These are phyloP conservation scores for Furcasterigmium sp. DNA, from an alignment of 2,329 filamentous ascomycete species.

Conservation along the genomic window DNA sequence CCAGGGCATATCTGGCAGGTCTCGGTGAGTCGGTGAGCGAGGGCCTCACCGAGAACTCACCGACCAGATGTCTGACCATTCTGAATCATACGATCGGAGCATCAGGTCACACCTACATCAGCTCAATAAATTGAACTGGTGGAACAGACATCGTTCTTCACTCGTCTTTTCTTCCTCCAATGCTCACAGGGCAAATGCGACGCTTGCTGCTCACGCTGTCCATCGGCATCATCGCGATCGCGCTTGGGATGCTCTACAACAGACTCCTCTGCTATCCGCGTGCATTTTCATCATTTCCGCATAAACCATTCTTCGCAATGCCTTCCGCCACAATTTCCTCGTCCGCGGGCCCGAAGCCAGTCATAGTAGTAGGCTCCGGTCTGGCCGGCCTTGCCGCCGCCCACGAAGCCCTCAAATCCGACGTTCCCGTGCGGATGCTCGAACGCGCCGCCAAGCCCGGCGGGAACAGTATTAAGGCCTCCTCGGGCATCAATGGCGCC, in stretches of 20 bases:
- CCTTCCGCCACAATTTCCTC: not conserved
- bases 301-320: not conserved
- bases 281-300: not conserved
- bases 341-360: slow-evolving; percentile 17
- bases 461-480: slow-evolving; percentile 63
- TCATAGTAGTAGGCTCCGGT: slow-evolving; percentile 60
- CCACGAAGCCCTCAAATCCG: slow-evolving; percentile 46
- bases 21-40: too few species aligned
- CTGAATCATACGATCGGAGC: too few species aligned
- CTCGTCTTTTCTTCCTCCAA: too few species aligned
- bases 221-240: slow-evolving; percentile 14
- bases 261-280: slow-evolving; percentile 4
- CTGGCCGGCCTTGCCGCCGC: slow-evolving; percentile 59
- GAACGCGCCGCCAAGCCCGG: slow-evolving; percentile 56
- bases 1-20: too few species aligned
- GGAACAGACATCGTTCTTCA: too few species aligned
- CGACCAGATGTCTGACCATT: too few species aligned
- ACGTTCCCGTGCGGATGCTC: slow-evolving; percentile 49
- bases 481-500: slow-evolving; percentile 60
- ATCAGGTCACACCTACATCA: too few species aligned
- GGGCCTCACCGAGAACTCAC: too few species aligned
- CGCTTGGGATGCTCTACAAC: slow-evolving; percentile 13
- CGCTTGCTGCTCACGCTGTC: slow-evolving; percentile 11
- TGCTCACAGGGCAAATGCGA: slow-evolving; percentile 1
- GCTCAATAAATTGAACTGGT: too few species aligned